phyloP scores from a whole-genome alignment of 1,284 basidiomycete species.

The Xerocomus cyaneibrunnescens region DNA sequence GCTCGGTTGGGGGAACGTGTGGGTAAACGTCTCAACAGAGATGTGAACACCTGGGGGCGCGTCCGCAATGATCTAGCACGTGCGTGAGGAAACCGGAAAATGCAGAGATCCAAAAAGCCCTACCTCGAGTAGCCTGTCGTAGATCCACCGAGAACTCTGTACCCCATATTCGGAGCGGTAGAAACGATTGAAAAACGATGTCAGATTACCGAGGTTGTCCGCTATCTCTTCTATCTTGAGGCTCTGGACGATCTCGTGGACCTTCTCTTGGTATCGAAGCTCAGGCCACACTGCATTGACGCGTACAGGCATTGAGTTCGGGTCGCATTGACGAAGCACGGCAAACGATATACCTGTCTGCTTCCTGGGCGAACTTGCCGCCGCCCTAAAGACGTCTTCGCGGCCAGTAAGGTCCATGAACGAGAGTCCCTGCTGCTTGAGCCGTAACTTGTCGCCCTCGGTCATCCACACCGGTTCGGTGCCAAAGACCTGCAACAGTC shows the following conservation, averaged over 20 bases:
- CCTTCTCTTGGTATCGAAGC: constrained; percentile 14
- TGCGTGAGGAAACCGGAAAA: background rate
- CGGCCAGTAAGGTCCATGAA: constrained; percentile 23
- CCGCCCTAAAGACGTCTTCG: background rate
- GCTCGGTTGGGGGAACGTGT: constrained; percentile 56
- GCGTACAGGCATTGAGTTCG: background rate
- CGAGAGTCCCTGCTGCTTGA: constrained; percentile 11
- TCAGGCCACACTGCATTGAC: constrained; percentile 19
- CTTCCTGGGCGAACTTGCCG: background rate
- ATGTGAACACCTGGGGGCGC: constrained; percentile 11
- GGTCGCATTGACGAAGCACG: background rate
- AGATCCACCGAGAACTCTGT: constrained; percentile 21
- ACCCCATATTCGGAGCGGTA: constrained; percentile 17
- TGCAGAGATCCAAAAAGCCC: background rate
- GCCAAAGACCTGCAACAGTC: constrained; percentile 19
- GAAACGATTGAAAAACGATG: constrained; percentile 18
- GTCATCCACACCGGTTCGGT: constrained; percentile 22
- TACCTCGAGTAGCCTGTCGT: constrained; percentile 16
- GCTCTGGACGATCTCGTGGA: constrained; percentile 5
- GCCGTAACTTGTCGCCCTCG: constrained; percentile 23
- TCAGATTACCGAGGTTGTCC: constrained; percentile 13
- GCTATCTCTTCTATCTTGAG: constrained; percentile 6
- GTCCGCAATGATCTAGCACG: constrained; percentile 15
- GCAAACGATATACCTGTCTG: background rate
- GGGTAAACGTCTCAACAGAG: constrained; percentile 41